These are phyloP conservation scores for Botryotinia globosa DNA, from an alignment of 2,329 filamentous ascomycete genomes.

Conservation along the genomic window DNA sequence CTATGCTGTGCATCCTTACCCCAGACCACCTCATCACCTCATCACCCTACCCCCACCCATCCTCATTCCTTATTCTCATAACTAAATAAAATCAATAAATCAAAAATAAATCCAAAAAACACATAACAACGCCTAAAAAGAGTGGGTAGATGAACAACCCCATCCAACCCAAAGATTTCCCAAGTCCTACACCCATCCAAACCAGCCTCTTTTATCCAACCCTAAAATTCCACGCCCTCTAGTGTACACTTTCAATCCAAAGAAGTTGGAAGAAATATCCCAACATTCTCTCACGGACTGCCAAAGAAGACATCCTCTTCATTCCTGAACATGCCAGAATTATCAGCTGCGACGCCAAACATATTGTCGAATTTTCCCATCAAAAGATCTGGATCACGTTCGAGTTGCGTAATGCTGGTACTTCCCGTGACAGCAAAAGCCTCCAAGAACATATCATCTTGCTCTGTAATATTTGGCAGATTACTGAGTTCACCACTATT, in stretches of 20 bases:
- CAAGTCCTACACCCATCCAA: constrained; percentile 1
- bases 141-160: constrained; percentile 16
- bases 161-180: neutral
- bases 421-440: constrained; percentile 33
- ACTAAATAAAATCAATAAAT: constrained; percentile 15
- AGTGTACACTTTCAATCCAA: constrained; percentile 17
- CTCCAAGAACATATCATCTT: constrained; percentile 40
- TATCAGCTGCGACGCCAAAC: constrained; percentile 26
- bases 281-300: constrained; percentile 29
- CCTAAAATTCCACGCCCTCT: constrained; percentile 10
- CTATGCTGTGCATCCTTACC: neutral
- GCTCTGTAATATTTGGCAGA: constrained; percentile 33
- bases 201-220: constrained; percentile 17
- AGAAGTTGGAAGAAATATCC: neutral
- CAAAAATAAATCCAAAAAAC: neutral
- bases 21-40: neutral
- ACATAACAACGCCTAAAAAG: constrained; percentile 21
- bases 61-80: constrained; percentile 5
- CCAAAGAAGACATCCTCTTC: constrained; percentile 38
- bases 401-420: constrained; percentile 31
- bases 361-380: constrained; percentile 38
- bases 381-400: constrained; percentile 36
- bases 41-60: neutral
- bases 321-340: constrained; percentile 31
- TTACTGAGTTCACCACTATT: constrained; percentile 30